A percentile compares a stretch with the other conserved stretches of the same genome.
Evolutionary conservation across 306 rosid genomes (phyloP).

Genomic region (Sindora glabra): DNA sequence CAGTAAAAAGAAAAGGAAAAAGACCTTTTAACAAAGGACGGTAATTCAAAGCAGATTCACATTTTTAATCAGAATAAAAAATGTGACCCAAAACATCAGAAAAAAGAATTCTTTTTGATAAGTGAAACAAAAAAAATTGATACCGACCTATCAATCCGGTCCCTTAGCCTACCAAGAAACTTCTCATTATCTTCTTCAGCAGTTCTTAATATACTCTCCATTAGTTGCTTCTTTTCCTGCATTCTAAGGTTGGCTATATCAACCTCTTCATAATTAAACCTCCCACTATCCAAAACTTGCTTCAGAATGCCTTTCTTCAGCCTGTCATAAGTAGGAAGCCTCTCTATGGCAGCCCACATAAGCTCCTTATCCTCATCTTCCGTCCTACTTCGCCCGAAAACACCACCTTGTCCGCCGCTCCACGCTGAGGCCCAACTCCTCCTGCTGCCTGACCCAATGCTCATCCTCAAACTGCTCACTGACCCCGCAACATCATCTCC

Average conservation of each 20-base stretch:
- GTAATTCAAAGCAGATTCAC: background rate
- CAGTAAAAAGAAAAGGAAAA: too few relatives aligned
- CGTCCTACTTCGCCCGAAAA: slow-evolving; percentile 12
- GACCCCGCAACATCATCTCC: slow-evolving; percentile 10
- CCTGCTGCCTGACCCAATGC: slow-evolving; percentile 3
- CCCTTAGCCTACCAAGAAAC: slow-evolving; percentile 31
- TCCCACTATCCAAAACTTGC: slow-evolving; percentile 30
- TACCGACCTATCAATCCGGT: slow-evolving; percentile 29
- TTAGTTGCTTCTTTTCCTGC: slow-evolving; percentile 28
- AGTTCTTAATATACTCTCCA: slow-evolving; percentile 29
- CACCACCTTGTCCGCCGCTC: background rate
- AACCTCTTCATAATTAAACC: slow-evolving; percentile 22
- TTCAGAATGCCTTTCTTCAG: slow-evolving; percentile 30
- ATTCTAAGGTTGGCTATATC: slow-evolving; percentile 32
- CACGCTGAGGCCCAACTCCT: slow-evolving; percentile 5
- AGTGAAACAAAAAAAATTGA: too few relatives aligned
- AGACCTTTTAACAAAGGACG: too few relatives aligned
- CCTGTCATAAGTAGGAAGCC: slow-evolving; percentile 51
- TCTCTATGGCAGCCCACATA: slow-evolving; percentile 48
- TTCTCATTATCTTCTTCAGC: slow-evolving; percentile 47
- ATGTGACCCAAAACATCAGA: too few relatives aligned
- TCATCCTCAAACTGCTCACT: slow-evolving; percentile 1
- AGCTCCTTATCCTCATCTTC: slow-evolving; percentile 50
- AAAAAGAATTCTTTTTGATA: too few relatives aligned
- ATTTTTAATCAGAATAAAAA: background rate